Base-by-base conservation (phyloP, 441 rosid genomes). In the Kokia cookei region DNA sequence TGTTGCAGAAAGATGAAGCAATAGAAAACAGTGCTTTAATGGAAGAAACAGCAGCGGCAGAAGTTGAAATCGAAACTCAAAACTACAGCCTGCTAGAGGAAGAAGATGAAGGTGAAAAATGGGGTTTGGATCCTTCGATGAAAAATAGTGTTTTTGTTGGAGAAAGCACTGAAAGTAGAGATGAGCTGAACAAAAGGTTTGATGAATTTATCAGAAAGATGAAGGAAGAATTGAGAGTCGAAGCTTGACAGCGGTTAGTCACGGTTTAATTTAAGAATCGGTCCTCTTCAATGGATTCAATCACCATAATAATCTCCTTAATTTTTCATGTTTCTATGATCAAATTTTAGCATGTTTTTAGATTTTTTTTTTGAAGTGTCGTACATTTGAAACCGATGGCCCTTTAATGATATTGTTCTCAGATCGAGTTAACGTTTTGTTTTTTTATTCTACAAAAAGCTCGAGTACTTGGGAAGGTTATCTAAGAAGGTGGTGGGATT, bases 171-270 rank as follows among this genome's bases (percentile, higher is more conserved):
- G 64, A 61, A 24, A 40, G 75, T 55, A 83, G 83, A 47, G 91
- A 85, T 40, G 92, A 88, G 3, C 71, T 90, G 48, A 84, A 88
- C 82, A 86, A 82, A 79, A 90, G 81, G 59, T 88, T 88, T 40
- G 92, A 90, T 19, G 94, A 90, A 78, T 90, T 90, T 70, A 88
- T 90, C 10, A 82, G 88, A 55, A 90, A 82, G 73, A 88, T 84
- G 88, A 90, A 86, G 79, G 87, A 86, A 76, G 94, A 83, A 74
- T 65, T 88, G 35, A 85, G 83, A 71, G 75, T 88, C 60, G 92
- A 88, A 84, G 89, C 88, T 68, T 57, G 69, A 77, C 74, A 78
- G 0, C 85, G 81, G 3, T 26, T 87, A 60, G 77, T 89, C 73
- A 65, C 85, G 83, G 92, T 87, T 77, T 88, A 75, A 43, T 87